These are phyloP conservation scores for Fusarium hostae DNA, from an alignment of 2,329 filamentous ascomycete genomes.

Conservation along the genomic window DNA sequence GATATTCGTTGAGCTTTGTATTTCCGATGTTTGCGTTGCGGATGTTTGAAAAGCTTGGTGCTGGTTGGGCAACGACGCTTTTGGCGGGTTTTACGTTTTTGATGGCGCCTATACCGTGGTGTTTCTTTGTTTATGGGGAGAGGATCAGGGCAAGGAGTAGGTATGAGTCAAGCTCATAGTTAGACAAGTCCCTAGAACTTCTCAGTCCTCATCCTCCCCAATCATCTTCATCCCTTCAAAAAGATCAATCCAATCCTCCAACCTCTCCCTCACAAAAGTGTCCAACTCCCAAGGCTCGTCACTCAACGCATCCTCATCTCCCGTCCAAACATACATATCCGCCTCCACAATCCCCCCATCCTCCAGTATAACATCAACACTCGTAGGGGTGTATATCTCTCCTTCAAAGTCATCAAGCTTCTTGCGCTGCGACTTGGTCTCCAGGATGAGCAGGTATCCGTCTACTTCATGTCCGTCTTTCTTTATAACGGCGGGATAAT, in stretches of 20 bases:
- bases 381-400: constrained; percentile 32
- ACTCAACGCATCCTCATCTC: constrained; percentile 25
- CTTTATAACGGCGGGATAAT: constrained; percentile 44
- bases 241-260: not conserved
- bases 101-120: constrained; percentile 34
- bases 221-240: not conserved
- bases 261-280: not conserved
- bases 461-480: constrained; percentile 19
- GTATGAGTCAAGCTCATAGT: constrained; percentile 18
- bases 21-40: constrained; percentile 27
- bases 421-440: constrained; percentile 43
- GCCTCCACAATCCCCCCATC: constrained; percentile 34
- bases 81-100: not conserved
- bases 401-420: constrained; percentile 52
- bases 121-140: constrained; percentile 19
- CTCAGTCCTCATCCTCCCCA: accelerated
- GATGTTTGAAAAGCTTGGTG: constrained; percentile 22
- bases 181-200: not conserved
- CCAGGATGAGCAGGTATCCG: constrained; percentile 39
- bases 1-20: constrained; percentile 22
- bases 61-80: constrained; percentile 22
- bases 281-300: constrained; percentile 42
- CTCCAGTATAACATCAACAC: constrained; percentile 17
- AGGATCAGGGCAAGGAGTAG: constrained; percentile 11
- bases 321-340: constrained; percentile 49